Evolutionary conservation across 352 stramenopile species (phyloP), one percentile per base, ranked within the genome.

Genomic region (Pythium sukuiense): DNA sequence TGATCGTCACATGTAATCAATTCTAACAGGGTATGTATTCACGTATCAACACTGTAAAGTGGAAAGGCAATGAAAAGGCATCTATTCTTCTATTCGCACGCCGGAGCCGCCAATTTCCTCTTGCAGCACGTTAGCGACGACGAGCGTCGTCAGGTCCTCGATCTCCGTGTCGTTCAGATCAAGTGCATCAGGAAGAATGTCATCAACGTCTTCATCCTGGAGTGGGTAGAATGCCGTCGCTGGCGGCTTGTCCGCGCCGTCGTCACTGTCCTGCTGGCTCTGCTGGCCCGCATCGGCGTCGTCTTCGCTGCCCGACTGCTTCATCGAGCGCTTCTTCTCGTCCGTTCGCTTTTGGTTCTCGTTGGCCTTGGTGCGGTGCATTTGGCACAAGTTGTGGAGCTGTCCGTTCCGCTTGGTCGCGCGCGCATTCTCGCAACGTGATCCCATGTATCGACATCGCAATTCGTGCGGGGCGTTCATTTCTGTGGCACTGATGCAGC

Each of bases 321-420:
- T 55, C 26, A 43, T 26, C 20, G 41, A 37, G 20, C 45, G 35
- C 61, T 62, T 63, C 39, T 61, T 65, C 11, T 71, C 64, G 53
- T 90, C 75, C 3, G 79, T 75, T 1, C 67, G 67, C 18, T 81
- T 81, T 69, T 92, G 84, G 72, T 90, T 88, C 50, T 77, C 68
- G 65, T 89, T 80, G 37, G 73, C 73, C 16, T 61, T 65, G n/a
- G 58, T 45, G 3, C 73, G 70, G 35, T 80, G 73, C 33, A 55
- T 60, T 24, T 77, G 65, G 56, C 73, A 80, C 1, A 80, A 49
- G 11, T 58, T 58, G 33, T 80, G 73, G 11, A 73, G 52, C 45
- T 72, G 57, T 14, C 73, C 73, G 20, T 80, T 72, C 2, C 61
- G 57, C 55, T 80, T 80, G 11, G 70, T 55, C 3, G 69, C 70